Evolutionary conservation across 345 rosid species (phyloP), one percentile per base, ranked within the genome.

Genomic region (Eutrema japonicum): DNA sequence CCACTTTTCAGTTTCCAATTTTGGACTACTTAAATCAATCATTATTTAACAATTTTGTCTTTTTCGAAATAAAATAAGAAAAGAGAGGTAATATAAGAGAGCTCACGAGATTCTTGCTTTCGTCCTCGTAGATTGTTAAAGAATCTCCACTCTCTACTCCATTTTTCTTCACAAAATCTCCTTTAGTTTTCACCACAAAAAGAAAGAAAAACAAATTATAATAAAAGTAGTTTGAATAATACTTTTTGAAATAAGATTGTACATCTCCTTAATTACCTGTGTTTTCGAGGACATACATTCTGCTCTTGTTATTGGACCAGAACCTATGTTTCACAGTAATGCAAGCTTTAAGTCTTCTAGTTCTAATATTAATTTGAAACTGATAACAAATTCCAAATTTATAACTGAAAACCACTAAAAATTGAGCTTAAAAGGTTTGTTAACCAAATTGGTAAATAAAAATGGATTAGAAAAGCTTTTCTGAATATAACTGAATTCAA

Each of bases 261-360:
- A 16, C 16, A 56, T 37, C 10, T 56, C 45, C 29, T 57, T 48
- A 66, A 57, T 70, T 62, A 89, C 98, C 91, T 76, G 97, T 83
- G 72, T 89, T 85, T 74, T 91, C 95, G 10, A 91, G 84, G 69
- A 94, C 85, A 74, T 91, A 94, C 97, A 94, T 94, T 53, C 97
- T 84, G 73, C 98, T 94, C 47, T 83, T 87, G 74, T 88, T 89
- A 64, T 88, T 94, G 40, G 77, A 51, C 98, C 98, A 94, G 75
- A 64, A 94, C 86, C 97, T 94, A 76, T n/a, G 64, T 59, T 30
- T 41, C 66, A 16, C 64, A 76, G 7, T 10, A 66, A 60, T 18
- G 9, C 11, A 64, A 53, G 71, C 22, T 30, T 45, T 54, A 36
- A 62, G 26, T 68, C 33, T 27, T 59, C 26, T 32, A 26, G 38